A percentile compares a stretch with the other conserved stretches of the same genome.
Evolutionary conservation across 306 rosid species (phyloP).

Genomic region (Cicer chorassanicum): DNA sequence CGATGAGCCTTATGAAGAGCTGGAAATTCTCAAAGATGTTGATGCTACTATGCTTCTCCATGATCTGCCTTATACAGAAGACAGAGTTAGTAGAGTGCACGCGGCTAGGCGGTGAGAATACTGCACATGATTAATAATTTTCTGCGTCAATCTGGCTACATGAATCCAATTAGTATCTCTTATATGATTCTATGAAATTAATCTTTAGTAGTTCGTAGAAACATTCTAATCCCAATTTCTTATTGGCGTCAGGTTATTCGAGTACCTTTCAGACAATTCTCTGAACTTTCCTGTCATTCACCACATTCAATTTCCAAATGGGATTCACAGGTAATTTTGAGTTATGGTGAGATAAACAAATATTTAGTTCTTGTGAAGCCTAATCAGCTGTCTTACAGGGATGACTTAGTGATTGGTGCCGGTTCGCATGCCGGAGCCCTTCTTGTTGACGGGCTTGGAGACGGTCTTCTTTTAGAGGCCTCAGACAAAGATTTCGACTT

Average conservation of each 20-base stretch:
- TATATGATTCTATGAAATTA: conserved; percentile 2
- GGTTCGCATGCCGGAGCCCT: conserved; percentile 93
- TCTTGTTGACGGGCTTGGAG: conserved; percentile 98
- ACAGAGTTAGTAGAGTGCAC: conserved; percentile 82
- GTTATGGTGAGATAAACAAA: conserved; percentile 18
- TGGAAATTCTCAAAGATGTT: conserved; percentile 70
- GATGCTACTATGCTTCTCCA: conserved; percentile 93
- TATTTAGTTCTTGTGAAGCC: conserved; percentile 28
- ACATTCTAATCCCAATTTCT: conserved; percentile 33
- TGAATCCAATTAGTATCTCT: conserved; percentile 17
- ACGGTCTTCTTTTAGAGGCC: conserved; percentile 87
- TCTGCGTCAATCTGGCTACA: conserved; percentile 29
- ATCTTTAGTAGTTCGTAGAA: neutral
- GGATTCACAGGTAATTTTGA: conserved; percentile 74
- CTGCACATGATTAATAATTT: conserved; percentile 27
- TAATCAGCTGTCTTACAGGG: conserved; percentile 59
- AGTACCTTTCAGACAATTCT: conserved; percentile 75
- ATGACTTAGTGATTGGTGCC: conserved; percentile 90
- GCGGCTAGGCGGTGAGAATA: conserved; percentile 86
- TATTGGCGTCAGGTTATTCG: conserved; percentile 67
- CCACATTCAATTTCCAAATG: conserved; percentile 85
- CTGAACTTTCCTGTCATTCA: conserved; percentile 87
- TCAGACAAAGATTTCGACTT: conserved; percentile 84
- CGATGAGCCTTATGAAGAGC: conserved; percentile 80
- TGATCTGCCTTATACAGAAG: conserved; percentile 75